Evolutionary conservation across 1,139 yeast genomes (phyloP).

Genomic region (Saccharomyces hybrid): DNA sequence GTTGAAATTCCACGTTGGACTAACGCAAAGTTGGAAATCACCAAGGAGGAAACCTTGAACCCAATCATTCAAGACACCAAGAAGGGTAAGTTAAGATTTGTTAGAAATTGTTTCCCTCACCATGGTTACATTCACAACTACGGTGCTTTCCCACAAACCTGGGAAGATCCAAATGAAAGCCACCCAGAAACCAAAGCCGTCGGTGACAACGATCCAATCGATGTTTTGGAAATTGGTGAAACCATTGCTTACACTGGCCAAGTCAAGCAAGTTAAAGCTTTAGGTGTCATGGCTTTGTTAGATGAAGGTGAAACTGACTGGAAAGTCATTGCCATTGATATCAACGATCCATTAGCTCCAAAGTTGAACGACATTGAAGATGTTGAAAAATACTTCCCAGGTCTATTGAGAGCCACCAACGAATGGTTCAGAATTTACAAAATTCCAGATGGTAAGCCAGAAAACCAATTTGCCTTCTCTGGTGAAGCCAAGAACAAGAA

Average conservation of each 20-base stretch:
- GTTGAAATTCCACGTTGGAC: conserved; percentile 91
- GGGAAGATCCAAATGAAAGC: conserved; percentile 74
- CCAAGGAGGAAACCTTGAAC: conserved; percentile 56
- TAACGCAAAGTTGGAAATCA: conserved; percentile 81
- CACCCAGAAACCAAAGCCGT: conserved; percentile 74
- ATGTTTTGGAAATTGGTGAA: conserved; percentile 84
- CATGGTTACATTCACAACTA: conserved; percentile 89
- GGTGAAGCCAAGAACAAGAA: conserved; percentile 70
- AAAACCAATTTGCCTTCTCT: conserved; percentile 75
- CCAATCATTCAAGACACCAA: conserved; percentile 84
- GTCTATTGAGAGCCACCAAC: conserved; percentile 70
- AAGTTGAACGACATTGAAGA: conserved; percentile 69
- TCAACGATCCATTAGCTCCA: conserved; percentile 66
- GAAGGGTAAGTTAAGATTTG: conserved; percentile 76
- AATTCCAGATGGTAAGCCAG: conserved; percentile 85
- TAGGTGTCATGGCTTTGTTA: conserved; percentile 79
- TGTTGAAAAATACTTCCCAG: conserved; percentile 69
- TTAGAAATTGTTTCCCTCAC: conserved; percentile 81
- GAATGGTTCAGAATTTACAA: conserved; percentile 91
- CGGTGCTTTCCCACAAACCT: conserved; percentile 92
- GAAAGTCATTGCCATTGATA: conserved; percentile 76
- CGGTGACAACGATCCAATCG: conserved; percentile 89
- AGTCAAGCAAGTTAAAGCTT: conserved; percentile 70
- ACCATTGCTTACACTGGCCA: conserved; percentile 64
- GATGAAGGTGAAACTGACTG: conserved; percentile 94